Evolutionary conservation across 768 basidiomycete genomes (phyloP).

Genomic region (Clathrus columnatus): DNA sequence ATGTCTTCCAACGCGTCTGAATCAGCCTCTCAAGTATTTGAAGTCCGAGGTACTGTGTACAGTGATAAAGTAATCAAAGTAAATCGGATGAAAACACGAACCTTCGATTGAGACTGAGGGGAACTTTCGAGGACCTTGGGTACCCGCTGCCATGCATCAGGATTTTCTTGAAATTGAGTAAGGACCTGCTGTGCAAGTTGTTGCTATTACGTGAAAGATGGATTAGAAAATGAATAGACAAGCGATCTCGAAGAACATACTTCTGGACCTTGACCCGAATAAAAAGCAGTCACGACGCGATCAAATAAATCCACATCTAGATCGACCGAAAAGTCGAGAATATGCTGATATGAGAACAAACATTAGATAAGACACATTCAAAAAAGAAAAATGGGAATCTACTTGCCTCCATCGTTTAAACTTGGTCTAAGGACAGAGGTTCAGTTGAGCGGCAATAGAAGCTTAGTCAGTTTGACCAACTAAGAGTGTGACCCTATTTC

Average conservation of each 20-base stretch:
- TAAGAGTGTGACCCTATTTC: no score
- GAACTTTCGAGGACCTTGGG: conserved; percentile 36
- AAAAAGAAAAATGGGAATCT: background rate
- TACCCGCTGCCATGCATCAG: conserved; percentile 41
- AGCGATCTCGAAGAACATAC: conserved; percentile 20
- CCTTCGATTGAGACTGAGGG: conserved; percentile 33
- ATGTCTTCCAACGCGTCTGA: conserved; percentile 37
- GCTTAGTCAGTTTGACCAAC: conserved; percentile 8
- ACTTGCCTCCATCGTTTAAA: conserved; percentile 6
- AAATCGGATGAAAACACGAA: conserved; percentile 6
- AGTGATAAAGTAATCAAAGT: background rate
- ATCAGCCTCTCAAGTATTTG: conserved; percentile 42
- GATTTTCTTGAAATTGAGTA: conserved; percentile 42
- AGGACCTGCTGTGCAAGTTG: conserved; percentile 36
- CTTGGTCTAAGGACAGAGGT: conserved; percentile 1
- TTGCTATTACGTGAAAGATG: conserved; percentile 25
- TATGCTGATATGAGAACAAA: conserved; percentile 20
- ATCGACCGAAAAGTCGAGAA: conserved; percentile 34
- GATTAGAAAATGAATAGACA: background rate
- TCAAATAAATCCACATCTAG: conserved; percentile 36
- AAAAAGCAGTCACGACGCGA: conserved; percentile 36
- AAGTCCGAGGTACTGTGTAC: conserved; percentile 35
- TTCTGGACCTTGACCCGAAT: conserved; percentile 31
- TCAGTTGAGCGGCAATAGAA: background rate
- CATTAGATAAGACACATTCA: background rate